Evolutionary conservation across 169 alveolate genomes (phyloP).

Genomic region (Eimeria maxima): DNA sequence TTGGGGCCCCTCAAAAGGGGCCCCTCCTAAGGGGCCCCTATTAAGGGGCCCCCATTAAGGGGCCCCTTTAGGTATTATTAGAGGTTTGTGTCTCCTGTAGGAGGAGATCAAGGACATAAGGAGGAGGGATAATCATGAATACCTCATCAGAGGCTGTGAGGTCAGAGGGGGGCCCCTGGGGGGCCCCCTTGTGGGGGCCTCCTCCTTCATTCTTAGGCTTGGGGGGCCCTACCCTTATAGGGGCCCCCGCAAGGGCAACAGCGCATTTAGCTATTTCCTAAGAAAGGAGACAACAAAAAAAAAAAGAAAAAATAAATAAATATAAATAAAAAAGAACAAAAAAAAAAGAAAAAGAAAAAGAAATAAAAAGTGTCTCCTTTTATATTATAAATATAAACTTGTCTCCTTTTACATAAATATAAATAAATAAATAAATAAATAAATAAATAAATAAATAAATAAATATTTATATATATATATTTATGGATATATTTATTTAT

Average conservation of each 20-base stretch:
- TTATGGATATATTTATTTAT: too few species aligned
- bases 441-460: too few species aligned
- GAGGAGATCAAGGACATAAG: constrained; percentile 30
- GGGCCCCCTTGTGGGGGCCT: constrained; percentile 58
- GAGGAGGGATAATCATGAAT: constrained; percentile 42
- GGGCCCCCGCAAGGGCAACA: constrained; percentile 56
- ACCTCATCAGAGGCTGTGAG: not conserved
- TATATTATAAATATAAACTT: too few species aligned
- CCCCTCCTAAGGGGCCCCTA: too few species aligned
- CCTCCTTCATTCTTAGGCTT: not conserved
- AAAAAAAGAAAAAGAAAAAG: too few species aligned
- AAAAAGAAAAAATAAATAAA: not conserved
- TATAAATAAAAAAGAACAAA: not conserved
- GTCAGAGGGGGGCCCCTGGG: constrained; percentile 59
- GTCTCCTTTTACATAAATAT: too few species aligned
- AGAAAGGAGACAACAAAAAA: too few species aligned
- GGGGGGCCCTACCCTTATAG: constrained; percentile 9
- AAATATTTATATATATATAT: too few species aligned
- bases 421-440: too few species aligned
- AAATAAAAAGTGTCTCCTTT: too few species aligned
- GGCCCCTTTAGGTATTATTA: not conserved
- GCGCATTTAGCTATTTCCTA: constrained; percentile 41
- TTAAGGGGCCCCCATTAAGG: not conserved
- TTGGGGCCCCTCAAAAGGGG: too few species aligned
- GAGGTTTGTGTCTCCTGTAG: not conserved